These are phyloP conservation scores for Aspergillus mulundensis DNA, from an alignment of 495 filamentous ascomycete genomes.

Conservation along the genomic window DNA sequence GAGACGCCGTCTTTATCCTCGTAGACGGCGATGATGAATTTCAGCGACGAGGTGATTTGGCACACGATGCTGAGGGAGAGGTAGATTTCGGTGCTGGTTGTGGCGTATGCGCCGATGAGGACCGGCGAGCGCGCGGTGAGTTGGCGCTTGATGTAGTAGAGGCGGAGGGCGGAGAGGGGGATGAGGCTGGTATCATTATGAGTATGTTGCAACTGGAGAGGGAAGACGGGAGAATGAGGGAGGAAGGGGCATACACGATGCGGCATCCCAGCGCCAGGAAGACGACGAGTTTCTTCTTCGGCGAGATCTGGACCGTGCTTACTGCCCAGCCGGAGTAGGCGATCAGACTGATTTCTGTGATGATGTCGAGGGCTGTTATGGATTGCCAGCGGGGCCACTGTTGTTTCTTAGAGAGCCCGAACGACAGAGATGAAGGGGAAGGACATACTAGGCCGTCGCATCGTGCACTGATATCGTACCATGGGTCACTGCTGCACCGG, in stretches of 20 bases:
- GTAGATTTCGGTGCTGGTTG: constrained; percentile 24
- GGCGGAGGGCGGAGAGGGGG: constrained; percentile 22
- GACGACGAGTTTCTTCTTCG: constrained; percentile 18
- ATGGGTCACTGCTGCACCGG: constrained; percentile 17
- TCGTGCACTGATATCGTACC: constrained; percentile 17
- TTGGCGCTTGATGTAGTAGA: constrained; percentile 19
- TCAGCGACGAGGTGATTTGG: constrained; percentile 29
- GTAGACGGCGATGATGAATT: constrained; percentile 40
- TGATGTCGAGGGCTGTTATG: constrained; percentile 23
- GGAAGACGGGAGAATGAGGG: no score
- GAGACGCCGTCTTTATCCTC: constrained; percentile 28
- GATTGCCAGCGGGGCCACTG: constrained; percentile 27
- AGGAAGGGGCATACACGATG: constrained; percentile 17
- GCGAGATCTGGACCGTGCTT: constrained; percentile 13
- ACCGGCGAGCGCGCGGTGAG: constrained; percentile 18
- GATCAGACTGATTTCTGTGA: constrained; percentile 20
- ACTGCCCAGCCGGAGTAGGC: constrained; percentile 18
- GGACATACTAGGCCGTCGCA: constrained; percentile 17
- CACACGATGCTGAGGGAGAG: constrained; percentile 22
- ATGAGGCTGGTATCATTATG: constrained; percentile 20
- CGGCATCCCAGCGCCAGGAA: constrained; percentile 21
- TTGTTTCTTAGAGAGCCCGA: no score
- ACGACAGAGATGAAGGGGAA: no score
- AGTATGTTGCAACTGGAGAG: background rate
- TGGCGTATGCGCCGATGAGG: constrained; percentile 23